Conservation (phyloP, 2,329 filamentous ascomycete genomes). For the Leptographium wingfieldii region DNA sequence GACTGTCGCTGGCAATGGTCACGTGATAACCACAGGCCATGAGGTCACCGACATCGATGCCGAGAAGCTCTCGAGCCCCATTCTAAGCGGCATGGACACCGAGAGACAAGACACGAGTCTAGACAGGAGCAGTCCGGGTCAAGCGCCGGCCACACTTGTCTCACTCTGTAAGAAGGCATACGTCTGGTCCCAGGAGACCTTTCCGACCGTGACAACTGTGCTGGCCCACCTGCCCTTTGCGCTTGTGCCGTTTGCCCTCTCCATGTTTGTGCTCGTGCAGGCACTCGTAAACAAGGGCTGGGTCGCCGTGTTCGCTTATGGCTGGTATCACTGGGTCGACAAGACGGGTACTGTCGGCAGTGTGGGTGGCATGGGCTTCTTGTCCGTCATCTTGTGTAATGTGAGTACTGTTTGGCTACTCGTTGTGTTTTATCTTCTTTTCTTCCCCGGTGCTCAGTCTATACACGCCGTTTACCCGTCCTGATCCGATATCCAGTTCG, state of each 20-base stretch:
- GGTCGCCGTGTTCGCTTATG: constrained; percentile 60
- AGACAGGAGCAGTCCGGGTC: neutral
- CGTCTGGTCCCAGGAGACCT: constrained; percentile 54
- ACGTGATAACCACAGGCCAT: neutral
- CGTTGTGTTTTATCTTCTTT: neutral
- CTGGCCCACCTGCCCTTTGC: constrained; percentile 53
- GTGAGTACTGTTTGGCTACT: constrained; percentile 32
- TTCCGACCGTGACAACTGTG: constrained; percentile 56
- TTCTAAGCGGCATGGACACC: neutral
- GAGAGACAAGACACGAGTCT: neutral
- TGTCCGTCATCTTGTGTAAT: constrained; percentile 59
- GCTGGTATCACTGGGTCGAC: constrained; percentile 60
- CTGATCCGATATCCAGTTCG: constrained; percentile 37
- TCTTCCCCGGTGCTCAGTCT: neutral
- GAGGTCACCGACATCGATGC: neutral
- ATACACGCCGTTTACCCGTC: no score
- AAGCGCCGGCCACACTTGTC: constrained; percentile 25
- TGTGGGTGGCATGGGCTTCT: constrained; percentile 60
- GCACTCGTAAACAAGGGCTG: constrained; percentile 61
- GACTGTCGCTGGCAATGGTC: neutral
- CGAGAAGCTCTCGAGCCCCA: neutral
- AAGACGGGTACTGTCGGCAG: constrained; percentile 57
- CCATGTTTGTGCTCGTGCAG: constrained; percentile 66
- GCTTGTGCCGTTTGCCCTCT: constrained; percentile 57
- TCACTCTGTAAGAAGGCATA: constrained; percentile 34